These are phyloP conservation scores for Cladophialophora bantiana DNA, from an alignment of 2,329 filamentous ascomycete species.

Conservation along the genomic window DNA sequence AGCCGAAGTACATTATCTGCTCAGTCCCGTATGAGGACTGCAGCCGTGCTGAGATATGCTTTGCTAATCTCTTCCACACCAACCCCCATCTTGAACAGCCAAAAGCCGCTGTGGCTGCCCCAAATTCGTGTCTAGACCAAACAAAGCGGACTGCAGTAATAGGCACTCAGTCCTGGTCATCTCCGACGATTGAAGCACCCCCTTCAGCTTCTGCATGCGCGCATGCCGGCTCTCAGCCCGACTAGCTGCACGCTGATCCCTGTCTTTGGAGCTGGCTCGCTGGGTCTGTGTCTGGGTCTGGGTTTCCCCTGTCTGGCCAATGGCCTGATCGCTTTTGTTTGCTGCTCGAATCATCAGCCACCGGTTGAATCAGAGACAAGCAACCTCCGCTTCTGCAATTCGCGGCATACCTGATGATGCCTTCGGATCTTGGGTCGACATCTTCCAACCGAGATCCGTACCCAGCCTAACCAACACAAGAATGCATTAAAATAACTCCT, in stretches of 20 bases:
- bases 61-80: not conserved
- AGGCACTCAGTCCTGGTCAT: not conserved
- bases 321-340: constrained; percentile 22
- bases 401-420: not conserved
- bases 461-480: not conserved
- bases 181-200: constrained; percentile 5
- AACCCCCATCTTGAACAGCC: not conserved
- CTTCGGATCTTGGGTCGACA: constrained; percentile 4
- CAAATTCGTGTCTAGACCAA: constrained; percentile 11
- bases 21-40: constrained; percentile 4
- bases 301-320: constrained; percentile 15
- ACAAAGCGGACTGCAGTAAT: not conserved
- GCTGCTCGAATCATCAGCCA: constrained; percentile 17
- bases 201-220: constrained; percentile 4
- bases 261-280: constrained; percentile 12
- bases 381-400: constrained; percentile 9
- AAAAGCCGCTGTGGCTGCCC: not conserved
- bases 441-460: constrained; percentile 2
- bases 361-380: constrained; percentile 18
- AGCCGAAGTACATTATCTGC: constrained; percentile 11
- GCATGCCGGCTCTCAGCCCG: constrained; percentile 5
- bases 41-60: constrained; percentile 14
- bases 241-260: constrained; percentile 1
- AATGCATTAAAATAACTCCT: not conserved
- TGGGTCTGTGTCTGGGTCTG: constrained; percentile 16